These are phyloP conservation scores for Diversispora eburnea DNA, from an alignment of 192 early-diverging fungal species.

Conservation along the genomic window DNA sequence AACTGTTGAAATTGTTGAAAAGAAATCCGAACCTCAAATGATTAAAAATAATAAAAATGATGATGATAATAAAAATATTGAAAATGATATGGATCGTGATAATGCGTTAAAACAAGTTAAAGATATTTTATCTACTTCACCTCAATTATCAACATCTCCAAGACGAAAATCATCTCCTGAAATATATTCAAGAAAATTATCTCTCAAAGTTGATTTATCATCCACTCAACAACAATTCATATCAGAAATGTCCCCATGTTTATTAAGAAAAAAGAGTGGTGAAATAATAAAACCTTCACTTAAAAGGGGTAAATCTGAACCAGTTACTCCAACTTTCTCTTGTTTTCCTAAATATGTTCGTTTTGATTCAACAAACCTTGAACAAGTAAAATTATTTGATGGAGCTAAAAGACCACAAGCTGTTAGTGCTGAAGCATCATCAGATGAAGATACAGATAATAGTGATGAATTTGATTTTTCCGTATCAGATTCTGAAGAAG, in stretches of 20 bases:
- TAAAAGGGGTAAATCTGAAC: slow-evolving; percentile 25
- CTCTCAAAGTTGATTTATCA: slow-evolving; percentile 1
- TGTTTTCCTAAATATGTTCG: slow-evolving; percentile 57
- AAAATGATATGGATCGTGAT: neutral
- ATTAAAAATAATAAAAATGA: neutral
- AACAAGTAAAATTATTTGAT: slow-evolving; percentile 68
- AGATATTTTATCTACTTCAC: slow-evolving; percentile 16
- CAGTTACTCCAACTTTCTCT: slow-evolving; percentile 33
- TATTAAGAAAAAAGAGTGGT: slow-evolving; percentile 22
- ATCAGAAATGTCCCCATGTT: neutral
- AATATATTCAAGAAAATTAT: neutral
- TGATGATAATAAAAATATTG: neutral
- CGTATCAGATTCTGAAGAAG: neutral
- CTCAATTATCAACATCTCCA: slow-evolving; percentile 20
- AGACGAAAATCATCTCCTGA: slow-evolving; percentile 22
- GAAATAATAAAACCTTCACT: slow-evolving; percentile 21
- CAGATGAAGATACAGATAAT: slow-evolving; percentile 36
- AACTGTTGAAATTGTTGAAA: neutral
- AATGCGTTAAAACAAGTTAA: slow-evolving; percentile 2
- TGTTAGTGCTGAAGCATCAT: slow-evolving; percentile 35
- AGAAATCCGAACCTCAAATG: neutral
- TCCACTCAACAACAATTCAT: no score
- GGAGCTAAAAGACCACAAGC: slow-evolving; percentile 62
- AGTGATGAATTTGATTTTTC: slow-evolving; percentile 30
- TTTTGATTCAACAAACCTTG: slow-evolving; percentile 58